Evolutionary conservation across 805 yeast genomes (phyloP).

Genomic region (Candida jianshihensis): DNA sequence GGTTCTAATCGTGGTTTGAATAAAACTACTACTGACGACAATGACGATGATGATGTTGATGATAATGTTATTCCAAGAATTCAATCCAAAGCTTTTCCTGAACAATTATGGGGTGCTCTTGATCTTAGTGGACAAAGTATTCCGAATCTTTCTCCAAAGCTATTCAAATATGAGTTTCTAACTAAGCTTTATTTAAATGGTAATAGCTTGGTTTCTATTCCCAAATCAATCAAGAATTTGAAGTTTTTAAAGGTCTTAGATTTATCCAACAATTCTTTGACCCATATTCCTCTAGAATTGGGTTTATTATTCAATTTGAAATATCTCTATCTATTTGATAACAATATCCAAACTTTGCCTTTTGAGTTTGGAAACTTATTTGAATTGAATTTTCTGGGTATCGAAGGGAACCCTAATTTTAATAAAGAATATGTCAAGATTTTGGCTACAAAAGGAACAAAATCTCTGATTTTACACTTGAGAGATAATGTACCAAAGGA

Average conservation of each 20-base stretch:
- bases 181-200: conserved; percentile 85
- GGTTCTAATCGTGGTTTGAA: neutral
- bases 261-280: conserved; percentile 68
- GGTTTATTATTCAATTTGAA: conserved; percentile 78
- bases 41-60: conserved; percentile 25
- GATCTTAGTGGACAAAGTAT: conserved; percentile 90
- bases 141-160: conserved; percentile 56
- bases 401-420: conserved; percentile 82
- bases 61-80: conserved; percentile 66
- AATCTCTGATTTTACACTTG: conserved; percentile 69
- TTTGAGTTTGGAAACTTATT: conserved; percentile 78
- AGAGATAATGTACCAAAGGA: conserved; percentile 77
- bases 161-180: conserved; percentile 77
- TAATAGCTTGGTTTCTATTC: conserved; percentile 65
- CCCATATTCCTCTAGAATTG: conserved; percentile 72
- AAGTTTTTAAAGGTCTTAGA: conserved; percentile 76
- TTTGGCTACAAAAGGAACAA: conserved; percentile 76
- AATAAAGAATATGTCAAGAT: conserved; percentile 57
- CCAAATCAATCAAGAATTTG: conserved; percentile 60
- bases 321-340: conserved; percentile 83
- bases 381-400: conserved; percentile 80
- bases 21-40: neutral
- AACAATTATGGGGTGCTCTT: conserved; percentile 89
- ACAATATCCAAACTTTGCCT: conserved; percentile 70
- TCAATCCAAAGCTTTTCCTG: conserved; percentile 42